These are phyloP conservation scores for Tylopilus subfusipes DNA, from an alignment of 768 basidiomycete genomes.

Conservation along the genomic window DNA sequence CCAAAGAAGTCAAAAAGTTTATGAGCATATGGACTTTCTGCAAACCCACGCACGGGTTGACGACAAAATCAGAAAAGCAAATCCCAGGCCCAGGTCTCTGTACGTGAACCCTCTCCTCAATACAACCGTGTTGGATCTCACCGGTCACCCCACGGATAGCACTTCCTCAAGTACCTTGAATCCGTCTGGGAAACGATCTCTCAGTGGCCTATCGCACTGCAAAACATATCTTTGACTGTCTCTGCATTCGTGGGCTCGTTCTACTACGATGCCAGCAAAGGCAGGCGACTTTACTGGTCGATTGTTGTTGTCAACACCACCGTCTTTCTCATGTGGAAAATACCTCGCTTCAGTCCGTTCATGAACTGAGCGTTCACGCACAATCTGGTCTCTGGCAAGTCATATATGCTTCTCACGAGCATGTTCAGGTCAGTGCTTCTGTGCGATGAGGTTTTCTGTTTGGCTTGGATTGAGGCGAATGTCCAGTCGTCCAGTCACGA, in stretches of 20 bases:
- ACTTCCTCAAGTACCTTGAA: constrained; percentile 33
- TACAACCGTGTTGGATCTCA: not conserved
- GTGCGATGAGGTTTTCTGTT: too few relatives aligned
- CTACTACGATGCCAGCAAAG: constrained; percentile 63
- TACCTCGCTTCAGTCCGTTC: constrained; percentile 52
- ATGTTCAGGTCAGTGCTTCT: too few relatives aligned
- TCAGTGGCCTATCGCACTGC: constrained; percentile 33
- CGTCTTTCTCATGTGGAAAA: constrained; percentile 75
- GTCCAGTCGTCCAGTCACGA: too few relatives aligned
- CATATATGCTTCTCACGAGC: constrained; percentile 78
- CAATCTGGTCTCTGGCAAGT: constrained; percentile 72
- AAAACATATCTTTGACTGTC: constrained; percentile 29
- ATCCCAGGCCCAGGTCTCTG: constrained; percentile 7
- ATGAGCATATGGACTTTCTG: constrained; percentile 24
- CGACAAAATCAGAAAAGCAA: constrained; percentile 20
- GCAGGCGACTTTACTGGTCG: too few relatives aligned
- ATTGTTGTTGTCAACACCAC: constrained; percentile 66
- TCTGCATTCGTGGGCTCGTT: constrained; percentile 57
- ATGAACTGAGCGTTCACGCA: constrained; percentile 75
- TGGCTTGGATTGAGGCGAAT: too few relatives aligned
- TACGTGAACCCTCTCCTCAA: too few relatives aligned
- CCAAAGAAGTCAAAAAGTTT: too few relatives aligned
- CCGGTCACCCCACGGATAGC: constrained; percentile 28
- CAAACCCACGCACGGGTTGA: constrained; percentile 1
- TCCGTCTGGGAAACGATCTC: constrained; percentile 28